Evolutionary conservation across 1,284 basidiomycete species (phyloP), one percentile per base, ranked within the genome.

Genomic region (Microbotryum scabiosae): DNA sequence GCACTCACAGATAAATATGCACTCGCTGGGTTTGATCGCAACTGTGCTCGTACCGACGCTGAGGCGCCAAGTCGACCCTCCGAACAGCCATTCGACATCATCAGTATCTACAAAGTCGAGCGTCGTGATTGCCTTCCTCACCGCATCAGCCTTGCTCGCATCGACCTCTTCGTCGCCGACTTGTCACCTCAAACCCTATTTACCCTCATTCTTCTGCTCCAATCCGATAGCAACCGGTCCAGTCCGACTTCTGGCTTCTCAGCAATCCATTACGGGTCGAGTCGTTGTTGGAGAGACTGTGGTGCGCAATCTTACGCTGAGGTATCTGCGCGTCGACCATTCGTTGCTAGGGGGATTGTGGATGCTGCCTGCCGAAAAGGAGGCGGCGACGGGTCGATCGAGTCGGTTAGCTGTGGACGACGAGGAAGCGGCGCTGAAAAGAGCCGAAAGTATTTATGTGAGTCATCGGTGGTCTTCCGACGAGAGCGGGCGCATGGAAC

Each of bases 271-370:
- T n/a, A 90, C 88, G 0, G 90, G 90, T 2, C 75, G 84, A 16
- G 82, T 93, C 20, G 81, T 86, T 2, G 88, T 93, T 8, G 90
- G 83, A 21, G 87, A 93, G 69, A 78, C 21, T 5, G 43, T 56
- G 25, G 53, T 28, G 1, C 71, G 84, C 3, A 75, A 74, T 45
- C 66, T 83, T 64, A 82, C 83, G 9, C 79, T 88, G 64, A 81
- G 91, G 50, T 93, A 87, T 72, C 77, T 97, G 46, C 82, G 92
- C 18, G 89, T 85, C 32, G 88, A 90, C 51, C 90, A 94, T 74
- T 90, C 88, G 4, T 79, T 96, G 23, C 78, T 97, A 4, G 91
- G 91, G 3, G 92, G 91, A 3, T 82, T 87, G 51, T 96, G 92
- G 92, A 82, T 85, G 25, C 82, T 81, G 18, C 51, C 59, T 1